These are phyloP conservation scores for Neurospora pannonica DNA, from an alignment of 495 filamentous ascomycete species.

Conservation along the genomic window DNA sequence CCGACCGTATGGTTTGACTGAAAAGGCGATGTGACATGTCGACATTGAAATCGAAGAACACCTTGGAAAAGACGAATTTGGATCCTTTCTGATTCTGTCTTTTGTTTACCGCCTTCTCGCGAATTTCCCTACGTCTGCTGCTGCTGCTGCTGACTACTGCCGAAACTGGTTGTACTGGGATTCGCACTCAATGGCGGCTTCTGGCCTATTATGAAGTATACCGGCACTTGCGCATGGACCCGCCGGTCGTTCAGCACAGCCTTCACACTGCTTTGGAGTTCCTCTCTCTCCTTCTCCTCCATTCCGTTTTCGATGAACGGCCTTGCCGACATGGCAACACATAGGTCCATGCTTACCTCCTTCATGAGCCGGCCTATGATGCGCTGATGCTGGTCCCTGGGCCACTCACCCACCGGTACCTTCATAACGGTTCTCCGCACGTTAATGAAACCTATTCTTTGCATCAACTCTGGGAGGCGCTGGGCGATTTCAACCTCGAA, in stretches of 20 bases:
- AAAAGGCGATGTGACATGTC: not conserved
- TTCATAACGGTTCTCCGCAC: slow-evolving; percentile 43
- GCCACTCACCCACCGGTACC: slow-evolving; percentile 54
- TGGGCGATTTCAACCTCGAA: slow-evolving; percentile 34
- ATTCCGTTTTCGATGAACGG: slow-evolving; percentile 42
- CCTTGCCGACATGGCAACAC: slow-evolving; percentile 43
- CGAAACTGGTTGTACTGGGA: not conserved
- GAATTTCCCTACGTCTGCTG: not conserved
- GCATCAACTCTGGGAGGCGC: slow-evolving; percentile 27
- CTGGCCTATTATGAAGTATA: slow-evolving; percentile 36
- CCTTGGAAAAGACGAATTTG: not conserved
- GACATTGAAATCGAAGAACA: not conserved
- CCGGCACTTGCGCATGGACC: slow-evolving; percentile 33
- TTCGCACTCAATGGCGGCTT: slow-evolving; percentile 19
- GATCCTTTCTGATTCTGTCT: not conserved
- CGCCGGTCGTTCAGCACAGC: slow-evolving; percentile 21
- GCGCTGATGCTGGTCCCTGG: slow-evolving; percentile 44
- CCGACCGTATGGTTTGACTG: not conserved
- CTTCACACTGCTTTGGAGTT: slow-evolving; percentile 19
- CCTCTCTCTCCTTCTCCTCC: slow-evolving; percentile 27
- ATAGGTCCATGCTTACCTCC: slow-evolving; percentile 44
- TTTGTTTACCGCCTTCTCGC: not conserved
- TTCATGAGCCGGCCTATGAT: slow-evolving; percentile 44
- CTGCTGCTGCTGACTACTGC: not conserved
- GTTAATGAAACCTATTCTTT: slow-evolving; percentile 42